Conservation (phyloP, 2,329 filamentous ascomycete species). For the Xylariomycetidae sp. region DNA sequence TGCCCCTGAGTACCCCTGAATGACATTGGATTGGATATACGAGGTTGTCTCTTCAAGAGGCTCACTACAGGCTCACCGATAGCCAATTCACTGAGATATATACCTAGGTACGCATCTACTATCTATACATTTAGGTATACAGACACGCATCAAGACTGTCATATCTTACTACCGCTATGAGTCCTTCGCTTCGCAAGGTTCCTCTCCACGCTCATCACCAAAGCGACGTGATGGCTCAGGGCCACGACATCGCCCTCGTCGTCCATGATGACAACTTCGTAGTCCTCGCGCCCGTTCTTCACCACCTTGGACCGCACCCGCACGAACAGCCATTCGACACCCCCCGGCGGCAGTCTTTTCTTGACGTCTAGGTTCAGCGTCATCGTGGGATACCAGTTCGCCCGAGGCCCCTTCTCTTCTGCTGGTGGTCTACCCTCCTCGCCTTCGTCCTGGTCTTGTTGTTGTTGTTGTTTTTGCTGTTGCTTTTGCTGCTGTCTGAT, state of each 20-base stretch:
- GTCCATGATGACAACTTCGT: constrained; percentile 25
- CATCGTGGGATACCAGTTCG: constrained; percentile 61
- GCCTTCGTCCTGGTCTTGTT: neutral
- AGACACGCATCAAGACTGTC: too few relatives aligned
- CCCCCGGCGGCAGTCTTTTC: constrained; percentile 59
- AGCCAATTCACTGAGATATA: too few relatives aligned
- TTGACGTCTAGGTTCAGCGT: constrained; percentile 67
- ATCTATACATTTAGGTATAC: too few relatives aligned
- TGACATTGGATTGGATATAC: too few relatives aligned
- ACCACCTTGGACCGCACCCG: constrained; percentile 36
- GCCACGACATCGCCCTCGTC: constrained; percentile 23
- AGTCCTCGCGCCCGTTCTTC: constrained; percentile 19
- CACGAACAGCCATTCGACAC: constrained; percentile 63
- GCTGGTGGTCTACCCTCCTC: too few relatives aligned
- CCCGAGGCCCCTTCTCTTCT: neutral
- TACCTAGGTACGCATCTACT: too few relatives aligned
- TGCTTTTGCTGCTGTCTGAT: constrained; percentile 3
- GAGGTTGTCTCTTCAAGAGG: too few relatives aligned
- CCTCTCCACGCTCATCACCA: constrained; percentile 23
- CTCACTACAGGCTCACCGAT: too few relatives aligned
- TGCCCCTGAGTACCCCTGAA: too few relatives aligned
- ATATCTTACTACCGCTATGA: constrained; percentile 9
- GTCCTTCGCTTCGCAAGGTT: constrained; percentile 19
- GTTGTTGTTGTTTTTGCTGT: neutral
- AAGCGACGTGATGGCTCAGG: constrained; percentile 26